Evolutionary conservation across 495 filamentous ascomycete genomes (phyloP), one percentile per base, ranked within the genome.

Genomic region (Penicillium atrosanguineum): DNA sequence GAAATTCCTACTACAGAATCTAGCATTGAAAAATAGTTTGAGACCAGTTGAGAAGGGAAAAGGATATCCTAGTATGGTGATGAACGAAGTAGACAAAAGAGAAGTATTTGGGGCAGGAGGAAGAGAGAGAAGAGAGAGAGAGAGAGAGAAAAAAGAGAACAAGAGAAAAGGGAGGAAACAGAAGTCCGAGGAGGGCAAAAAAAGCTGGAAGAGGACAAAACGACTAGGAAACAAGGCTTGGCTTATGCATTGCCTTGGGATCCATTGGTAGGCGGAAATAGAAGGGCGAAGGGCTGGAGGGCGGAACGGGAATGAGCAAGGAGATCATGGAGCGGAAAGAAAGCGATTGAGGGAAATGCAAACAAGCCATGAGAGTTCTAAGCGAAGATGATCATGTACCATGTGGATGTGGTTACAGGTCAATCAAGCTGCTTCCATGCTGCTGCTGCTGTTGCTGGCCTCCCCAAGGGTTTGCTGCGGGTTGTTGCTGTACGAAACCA

Each of bases 381-480:
- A 52, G 31, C n/a, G 12, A 26, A 39, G 44, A 36, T 3, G 18
- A 34, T 4, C 31, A 1, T 4, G 31, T 12, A 34, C 31, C 31
- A 31, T 1, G 7, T 31, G 1, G 14, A 20, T 19, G 28, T 20
- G 23, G 18, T 57, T 83, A 97, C 62, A 96, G 83, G 76, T 97
- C 91, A 70, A 98, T 98, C 78, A 98, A 77, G 73, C 94, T 93
- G 53, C 87, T 86, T 26, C 81, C 79, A 55, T 77, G 77, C 63
- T 86, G 82, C 58, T 86, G 82, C 58, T 83, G 79, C 59, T 84
- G 85, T 52, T 83, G 80, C 28, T 74, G 68, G 23, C 59, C 72
- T 51, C 86, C 89, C 75, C 91, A 95, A 6, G 89, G 88, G 70
- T 92, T 93, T 56, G 70, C 81, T 53, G 72, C 78, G 8, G 71